Evolutionary conservation across 306 rosid species (phyloP).

Genomic region (Pachyrhizus erosus): DNA sequence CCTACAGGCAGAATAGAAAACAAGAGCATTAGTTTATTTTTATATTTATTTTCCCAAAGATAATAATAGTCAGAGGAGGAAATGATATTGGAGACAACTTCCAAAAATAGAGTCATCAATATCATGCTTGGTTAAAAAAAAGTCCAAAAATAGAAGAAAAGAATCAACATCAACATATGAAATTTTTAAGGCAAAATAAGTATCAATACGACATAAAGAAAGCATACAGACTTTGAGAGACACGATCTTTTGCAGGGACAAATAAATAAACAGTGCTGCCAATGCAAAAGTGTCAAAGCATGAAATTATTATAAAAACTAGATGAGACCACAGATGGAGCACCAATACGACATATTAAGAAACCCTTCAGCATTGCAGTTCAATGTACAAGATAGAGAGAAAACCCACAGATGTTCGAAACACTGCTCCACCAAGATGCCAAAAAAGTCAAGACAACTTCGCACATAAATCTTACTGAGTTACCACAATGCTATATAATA

Average conservation of each 20-base stretch:
- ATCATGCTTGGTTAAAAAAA: not conserved
- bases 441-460: not conserved
- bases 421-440: not conserved
- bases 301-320: not conserved
- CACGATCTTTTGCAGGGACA: not conserved
- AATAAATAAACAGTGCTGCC: not conserved
- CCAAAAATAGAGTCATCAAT: not conserved
- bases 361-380: not conserved
- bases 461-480: not conserved
- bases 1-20: slow-evolving; percentile 61
- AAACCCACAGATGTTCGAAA: not conserved
- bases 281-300: not conserved
- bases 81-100: slow-evolving; percentile 4
- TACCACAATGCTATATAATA: not conserved
- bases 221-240: not conserved
- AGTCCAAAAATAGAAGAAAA: not conserved
- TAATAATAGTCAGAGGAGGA: slow-evolving; percentile 6
- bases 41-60: not conserved
- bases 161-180: not conserved
- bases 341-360: not conserved
- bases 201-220: not conserved
- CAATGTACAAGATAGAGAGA: not conserved
- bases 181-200: not conserved
- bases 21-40: slow-evolving; percentile 20
- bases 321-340: not conserved